A percentile compares a stretch with the other conserved stretches of the same genome.
Conservation (phyloP, 176 grass and related monocot species). For the Avena eriantha region DNA sequence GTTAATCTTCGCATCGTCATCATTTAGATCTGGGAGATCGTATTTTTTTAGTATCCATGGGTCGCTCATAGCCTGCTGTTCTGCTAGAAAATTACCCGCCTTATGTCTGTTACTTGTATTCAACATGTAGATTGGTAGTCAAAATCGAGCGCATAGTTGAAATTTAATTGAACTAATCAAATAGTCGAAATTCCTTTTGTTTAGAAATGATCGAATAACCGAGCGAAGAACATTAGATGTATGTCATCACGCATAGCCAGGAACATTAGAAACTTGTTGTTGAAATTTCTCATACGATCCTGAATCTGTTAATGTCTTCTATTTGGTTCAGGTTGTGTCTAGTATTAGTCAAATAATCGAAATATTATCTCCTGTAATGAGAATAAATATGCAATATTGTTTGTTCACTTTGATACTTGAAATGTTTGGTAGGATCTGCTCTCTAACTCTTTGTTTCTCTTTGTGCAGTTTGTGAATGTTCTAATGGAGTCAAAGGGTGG, state of each 20-base stretch:
- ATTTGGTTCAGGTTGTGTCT: neutral
- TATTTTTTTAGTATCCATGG: too few relatives aligned
- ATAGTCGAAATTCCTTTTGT: too few relatives aligned
- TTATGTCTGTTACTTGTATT: neutral
- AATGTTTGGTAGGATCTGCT: neutral
- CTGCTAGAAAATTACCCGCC: neutral
- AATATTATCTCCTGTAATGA: neutral
- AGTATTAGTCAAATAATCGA: neutral
- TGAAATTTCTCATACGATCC: neutral
- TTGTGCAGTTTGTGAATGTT: conserved; percentile 65
- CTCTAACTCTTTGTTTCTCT: neutral
- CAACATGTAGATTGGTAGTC: neutral
- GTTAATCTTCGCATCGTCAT: neutral
- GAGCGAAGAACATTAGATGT: too few relatives aligned
- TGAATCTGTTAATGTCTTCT: neutral
- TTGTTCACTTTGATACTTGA: neutral
- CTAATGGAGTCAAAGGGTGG: conserved; percentile 88
- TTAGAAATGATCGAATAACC: too few relatives aligned
- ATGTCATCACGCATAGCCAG: too few relatives aligned
- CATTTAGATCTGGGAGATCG: neutral
- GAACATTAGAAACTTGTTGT: neutral
- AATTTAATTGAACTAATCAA: too few relatives aligned
- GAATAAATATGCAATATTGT: neutral
- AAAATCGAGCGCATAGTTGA: too few relatives aligned
- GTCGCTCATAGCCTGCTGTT: too few relatives aligned